phyloP scores from a whole-genome alignment of 1,284 basidiomycete genomes.

The Spongiforma sp. region DNA sequence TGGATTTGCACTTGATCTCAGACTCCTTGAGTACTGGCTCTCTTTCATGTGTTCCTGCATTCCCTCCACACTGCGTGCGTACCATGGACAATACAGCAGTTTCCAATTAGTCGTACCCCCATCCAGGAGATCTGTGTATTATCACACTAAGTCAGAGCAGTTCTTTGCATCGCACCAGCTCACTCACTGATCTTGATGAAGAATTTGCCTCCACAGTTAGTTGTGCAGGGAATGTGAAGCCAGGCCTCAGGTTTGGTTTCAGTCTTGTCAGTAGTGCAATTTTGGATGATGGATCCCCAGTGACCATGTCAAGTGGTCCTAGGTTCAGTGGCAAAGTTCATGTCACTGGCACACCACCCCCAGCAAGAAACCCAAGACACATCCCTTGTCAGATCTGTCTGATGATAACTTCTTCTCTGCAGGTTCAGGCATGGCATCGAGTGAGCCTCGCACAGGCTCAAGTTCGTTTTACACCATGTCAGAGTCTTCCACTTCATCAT shows the following conservation, averaged over 20 bases:
- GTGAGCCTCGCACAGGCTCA: conserved; percentile 37
- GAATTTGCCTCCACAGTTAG: conserved; percentile 61
- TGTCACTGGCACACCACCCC: conserved; percentile 69
- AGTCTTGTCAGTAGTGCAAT: conserved; percentile 43
- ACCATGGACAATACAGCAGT: conserved; percentile 75
- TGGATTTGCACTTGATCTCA: conserved; percentile 54
- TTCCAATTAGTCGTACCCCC: conserved; percentile 63
- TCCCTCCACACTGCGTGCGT: conserved; percentile 61
- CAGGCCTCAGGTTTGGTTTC: conserved; percentile 52
- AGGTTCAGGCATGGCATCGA: conserved; percentile 41
- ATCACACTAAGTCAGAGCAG: conserved; percentile 68
- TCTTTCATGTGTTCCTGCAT: conserved; percentile 43
- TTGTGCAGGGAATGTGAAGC: conserved; percentile 48
- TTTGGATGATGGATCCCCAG: conserved; percentile 51
- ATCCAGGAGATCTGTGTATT: conserved; percentile 68
- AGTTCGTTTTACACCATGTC: conserved; percentile 41
- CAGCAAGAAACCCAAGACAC: conserved; percentile 47
- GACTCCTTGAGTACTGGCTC: conserved; percentile 45
- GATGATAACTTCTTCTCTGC: conserved; percentile 68
- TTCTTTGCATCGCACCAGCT: conserved; percentile 70
- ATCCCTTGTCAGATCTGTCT: conserved; percentile 46
- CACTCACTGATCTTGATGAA: conserved; percentile 75
- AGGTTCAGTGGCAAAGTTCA: conserved; percentile 55
- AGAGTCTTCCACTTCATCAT: conserved; percentile 35
- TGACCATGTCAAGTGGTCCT: conserved; percentile 57